Conservation (phyloP, 1,284 basidiomycete species). For the Austropuccinia psidii region DNA sequence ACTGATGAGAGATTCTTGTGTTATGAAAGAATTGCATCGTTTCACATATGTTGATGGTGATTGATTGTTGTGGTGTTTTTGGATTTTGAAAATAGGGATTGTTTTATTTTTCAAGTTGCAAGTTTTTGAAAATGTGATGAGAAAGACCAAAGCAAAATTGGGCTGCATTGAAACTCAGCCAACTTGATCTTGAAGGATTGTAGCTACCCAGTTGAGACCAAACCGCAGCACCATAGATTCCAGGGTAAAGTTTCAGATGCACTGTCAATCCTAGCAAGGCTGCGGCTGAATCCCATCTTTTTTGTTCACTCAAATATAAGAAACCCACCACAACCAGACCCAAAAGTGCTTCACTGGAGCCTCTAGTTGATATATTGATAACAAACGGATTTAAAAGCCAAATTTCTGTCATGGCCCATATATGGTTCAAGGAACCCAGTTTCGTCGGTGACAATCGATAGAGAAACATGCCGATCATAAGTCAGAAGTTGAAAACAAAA, state of each 20-base stretch:
- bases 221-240: conserved; percentile 76
- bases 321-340: conserved; percentile 70
- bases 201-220: conserved; percentile 37
- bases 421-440: conserved; percentile 40
- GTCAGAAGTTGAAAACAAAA: conserved; percentile 77
- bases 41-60: no score
- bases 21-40: no score
- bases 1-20: no score
- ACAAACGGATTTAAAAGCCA: conserved; percentile 87
- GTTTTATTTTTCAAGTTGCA: no score
- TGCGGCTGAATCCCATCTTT: conserved; percentile 54
- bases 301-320: conserved; percentile 55
- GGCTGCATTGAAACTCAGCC: conserved; percentile 48
- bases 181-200: conserved; percentile 43
- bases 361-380: conserved; percentile 90
- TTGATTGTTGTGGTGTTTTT: no score
- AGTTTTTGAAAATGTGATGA: no score
- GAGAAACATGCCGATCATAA: conserved; percentile 72
- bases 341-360: conserved; percentile 84
- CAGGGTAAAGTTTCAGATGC: conserved; percentile 92
- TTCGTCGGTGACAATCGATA: conserved; percentile 48
- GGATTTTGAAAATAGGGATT: no score
- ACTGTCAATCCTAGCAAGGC: conserved; percentile 67
- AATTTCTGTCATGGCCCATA: conserved; percentile 53
- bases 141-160: conserved; percentile 67